Base-by-base conservation (phyloP, 352 stramenopile species). In the Peronospora destructor region DNA sequence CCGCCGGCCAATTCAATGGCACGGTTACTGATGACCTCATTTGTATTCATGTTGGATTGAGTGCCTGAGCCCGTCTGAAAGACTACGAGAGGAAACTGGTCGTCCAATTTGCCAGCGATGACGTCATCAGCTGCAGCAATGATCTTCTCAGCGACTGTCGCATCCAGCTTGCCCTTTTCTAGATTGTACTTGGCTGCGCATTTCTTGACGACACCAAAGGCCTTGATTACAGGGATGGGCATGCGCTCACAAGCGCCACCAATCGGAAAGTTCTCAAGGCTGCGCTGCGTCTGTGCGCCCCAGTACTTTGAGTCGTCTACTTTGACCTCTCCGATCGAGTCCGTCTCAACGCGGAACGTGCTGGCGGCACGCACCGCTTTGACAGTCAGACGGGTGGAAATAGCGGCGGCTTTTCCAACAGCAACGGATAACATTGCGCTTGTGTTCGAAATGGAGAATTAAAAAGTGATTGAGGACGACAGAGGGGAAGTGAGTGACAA, bases 241-340 rank as follows among this genome's bases (percentile, higher is more conserved):
- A 98, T 98, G 38, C 80, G 84, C 42, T 91, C 87, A 34, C 73
- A 70, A 3, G 52, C 57, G 17, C 85, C 85, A 26, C 94, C 94
- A 59, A 98, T 98, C 26, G 87, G 87, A 68, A 98, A 98, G 74
- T 98, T 98, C 58, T 89, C 54, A 30, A 98, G 74, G 26, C 87
- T 97, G 56, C 95, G 85, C 77, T 98, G 91, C 11, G 95, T 98
- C 68, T 97, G 89, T 23, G 80, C 90, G n/a, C 89, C 89, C 84
- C 86, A 97, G 54, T 95, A 95, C 58, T 79, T 89, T 50, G 85
- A 70, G 38, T 69, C 53, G 35, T 90, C 82, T 23, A 95, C 86
- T 29, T 89, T 13, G 13, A 95, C 74, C 35, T 88, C 65, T 29
- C 86, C 86, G 40, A 95, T 87, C 16, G 73, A 85, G 59, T 93